These are phyloP conservation scores for Saccharomycopsis amapae DNA, from an alignment of 805 yeast species.

Conservation along the genomic window DNA sequence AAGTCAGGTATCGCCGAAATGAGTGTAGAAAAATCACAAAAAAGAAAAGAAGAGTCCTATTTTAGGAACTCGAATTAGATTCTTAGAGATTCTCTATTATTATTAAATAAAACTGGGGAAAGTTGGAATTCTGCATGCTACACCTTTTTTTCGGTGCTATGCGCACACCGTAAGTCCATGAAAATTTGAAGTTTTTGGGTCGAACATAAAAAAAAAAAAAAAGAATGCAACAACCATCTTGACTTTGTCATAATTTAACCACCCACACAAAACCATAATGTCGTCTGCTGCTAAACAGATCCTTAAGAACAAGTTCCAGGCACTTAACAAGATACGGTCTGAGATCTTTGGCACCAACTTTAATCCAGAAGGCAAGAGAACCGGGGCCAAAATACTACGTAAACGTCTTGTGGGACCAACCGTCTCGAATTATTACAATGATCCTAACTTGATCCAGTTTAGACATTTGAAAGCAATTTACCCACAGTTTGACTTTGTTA, in stretches of 20 bases:
- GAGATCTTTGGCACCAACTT: constrained; percentile 62
- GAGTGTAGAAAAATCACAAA: too few species aligned
- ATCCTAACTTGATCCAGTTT: constrained; percentile 59
- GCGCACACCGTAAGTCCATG: too few species aligned
- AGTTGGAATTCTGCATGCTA: too few species aligned
- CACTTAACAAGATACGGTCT: constrained; percentile 47
- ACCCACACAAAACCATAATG: neutral
- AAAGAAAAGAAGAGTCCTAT: too few species aligned
- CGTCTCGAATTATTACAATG: constrained; percentile 67
- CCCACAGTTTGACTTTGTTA: constrained; percentile 44
- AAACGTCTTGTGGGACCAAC: constrained; percentile 67
- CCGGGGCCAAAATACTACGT: constrained; percentile 65
- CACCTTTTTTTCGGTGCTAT: neutral
- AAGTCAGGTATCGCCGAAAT: too few species aligned
- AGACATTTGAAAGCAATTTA: constrained; percentile 49
- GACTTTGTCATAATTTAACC: neutral
- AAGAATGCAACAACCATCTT: neutral
- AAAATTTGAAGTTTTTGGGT: too few species aligned
- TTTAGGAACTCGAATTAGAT: too few species aligned
- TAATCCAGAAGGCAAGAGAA: constrained; percentile 59
- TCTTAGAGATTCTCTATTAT: too few species aligned
- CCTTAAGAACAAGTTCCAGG: constrained; percentile 18
- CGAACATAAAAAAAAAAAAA: too few species aligned
- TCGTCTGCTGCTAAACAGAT: constrained; percentile 8
- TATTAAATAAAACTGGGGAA: too few species aligned